These are phyloP conservation scores for Euphorbia pulcherrima DNA, from an alignment of 345 rosid genomes.

Conservation along the genomic window DNA sequence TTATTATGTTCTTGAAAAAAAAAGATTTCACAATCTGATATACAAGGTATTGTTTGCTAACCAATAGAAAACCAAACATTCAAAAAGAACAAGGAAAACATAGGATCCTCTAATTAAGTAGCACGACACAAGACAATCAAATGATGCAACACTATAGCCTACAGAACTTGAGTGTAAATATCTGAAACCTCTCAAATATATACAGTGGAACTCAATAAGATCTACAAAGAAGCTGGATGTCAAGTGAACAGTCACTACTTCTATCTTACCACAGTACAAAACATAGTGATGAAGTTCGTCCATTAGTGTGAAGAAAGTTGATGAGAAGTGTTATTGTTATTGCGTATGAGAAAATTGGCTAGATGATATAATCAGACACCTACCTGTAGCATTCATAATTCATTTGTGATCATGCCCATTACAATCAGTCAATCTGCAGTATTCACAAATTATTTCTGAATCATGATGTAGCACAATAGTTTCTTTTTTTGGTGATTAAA, in stretches of 20 bases:
- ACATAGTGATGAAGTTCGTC: neutral
- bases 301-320: neutral
- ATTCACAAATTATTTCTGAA: neutral
- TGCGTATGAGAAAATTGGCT: no score
- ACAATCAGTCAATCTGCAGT: neutral
- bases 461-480: neutral
- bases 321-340: no score
- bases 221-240: neutral
- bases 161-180: neutral
- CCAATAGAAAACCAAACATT: neutral
- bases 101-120: neutral
- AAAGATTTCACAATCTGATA: neutral
- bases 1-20: neutral
- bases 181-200: neutral
- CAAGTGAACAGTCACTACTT: neutral
- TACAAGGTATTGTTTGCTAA: neutral
- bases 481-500: neutral
- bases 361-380: neutral
- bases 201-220: neutral
- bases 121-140: neutral
- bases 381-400: neutral
- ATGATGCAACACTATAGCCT: no score
- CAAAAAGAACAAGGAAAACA: neutral
- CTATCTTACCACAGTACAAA: neutral
- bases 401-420: neutral